Evolutionary conservation across 1,284 basidiomycete species (phyloP).

Genomic region (Leccinum griseonigrum): DNA sequence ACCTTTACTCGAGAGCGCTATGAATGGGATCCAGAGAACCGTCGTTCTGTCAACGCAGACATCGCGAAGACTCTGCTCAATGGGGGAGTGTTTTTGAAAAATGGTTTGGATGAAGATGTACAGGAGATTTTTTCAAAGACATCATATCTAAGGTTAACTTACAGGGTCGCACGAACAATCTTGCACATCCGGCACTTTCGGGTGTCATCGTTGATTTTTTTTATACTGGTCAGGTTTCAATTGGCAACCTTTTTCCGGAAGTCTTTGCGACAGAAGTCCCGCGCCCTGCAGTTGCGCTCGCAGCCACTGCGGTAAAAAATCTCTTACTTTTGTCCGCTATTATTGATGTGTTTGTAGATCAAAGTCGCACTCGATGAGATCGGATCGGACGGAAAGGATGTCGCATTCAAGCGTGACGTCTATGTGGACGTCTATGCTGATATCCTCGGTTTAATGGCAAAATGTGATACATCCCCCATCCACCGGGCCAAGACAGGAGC

Average conservation of each 20-base stretch:
- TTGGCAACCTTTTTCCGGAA: background rate
- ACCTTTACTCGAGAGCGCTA: background rate
- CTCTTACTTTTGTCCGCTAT: background rate
- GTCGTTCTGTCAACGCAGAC: background rate
- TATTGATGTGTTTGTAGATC: background rate
- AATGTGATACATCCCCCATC: conserved; percentile 7
- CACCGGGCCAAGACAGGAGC: conserved; percentile 6
- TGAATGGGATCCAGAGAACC: background rate
- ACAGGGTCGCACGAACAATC: background rate
- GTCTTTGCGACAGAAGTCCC: background rate
- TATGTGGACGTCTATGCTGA: conserved; percentile 4
- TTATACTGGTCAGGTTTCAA: background rate
- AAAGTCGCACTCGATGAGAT: background rate
- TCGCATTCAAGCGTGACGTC: conserved; percentile 8
- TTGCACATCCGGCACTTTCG: background rate
- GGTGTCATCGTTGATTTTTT: background rate
- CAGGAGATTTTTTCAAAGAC: background rate
- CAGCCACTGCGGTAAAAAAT: background rate
- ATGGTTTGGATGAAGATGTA: background rate
- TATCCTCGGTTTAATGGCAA: conserved; percentile 3
- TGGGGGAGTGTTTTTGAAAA: background rate
- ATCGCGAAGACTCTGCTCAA: background rate
- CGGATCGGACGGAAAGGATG: background rate
- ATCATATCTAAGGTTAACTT: background rate
- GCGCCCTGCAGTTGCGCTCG: background rate